These are phyloP conservation scores for Fagus sylvatica DNA, from an alignment of 306 rosid genomes.

Conservation along the genomic window DNA sequence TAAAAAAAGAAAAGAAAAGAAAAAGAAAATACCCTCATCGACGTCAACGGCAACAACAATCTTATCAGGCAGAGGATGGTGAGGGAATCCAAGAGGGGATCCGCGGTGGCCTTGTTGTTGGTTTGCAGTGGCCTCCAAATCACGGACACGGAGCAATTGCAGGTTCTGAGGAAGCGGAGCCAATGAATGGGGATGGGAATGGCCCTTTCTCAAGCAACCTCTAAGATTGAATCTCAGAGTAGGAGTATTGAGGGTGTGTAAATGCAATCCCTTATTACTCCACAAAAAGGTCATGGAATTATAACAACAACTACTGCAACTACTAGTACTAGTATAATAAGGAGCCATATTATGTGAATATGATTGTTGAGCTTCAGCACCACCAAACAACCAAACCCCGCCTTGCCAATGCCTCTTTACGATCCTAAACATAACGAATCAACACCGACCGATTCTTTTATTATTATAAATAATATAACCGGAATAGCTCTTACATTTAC, in stretches of 20 bases:
- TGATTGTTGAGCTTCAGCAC: background rate
- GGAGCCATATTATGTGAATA: background rate
- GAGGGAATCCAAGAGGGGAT: slow-evolving; percentile 34
- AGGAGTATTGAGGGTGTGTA: too few species aligned
- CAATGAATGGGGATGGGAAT: background rate
- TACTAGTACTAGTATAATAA: background rate
- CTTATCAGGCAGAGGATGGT: slow-evolving; percentile 44
- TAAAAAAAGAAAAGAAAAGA: background rate
- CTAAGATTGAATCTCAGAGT: background rate
- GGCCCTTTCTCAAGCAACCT: background rate
- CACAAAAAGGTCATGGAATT: background rate
- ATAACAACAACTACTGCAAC: background rate
- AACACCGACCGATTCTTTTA: too few species aligned
- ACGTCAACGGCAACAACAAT: slow-evolving; percentile 84
- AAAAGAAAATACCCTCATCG: slow-evolving; percentile 72
- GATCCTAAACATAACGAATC: too few species aligned
- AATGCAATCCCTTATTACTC: background rate
- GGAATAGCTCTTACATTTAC: too few species aligned
- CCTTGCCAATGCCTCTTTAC: background rate
- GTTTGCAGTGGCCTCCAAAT: slow-evolving; percentile 24
- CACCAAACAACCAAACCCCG: background rate
- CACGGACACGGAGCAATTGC: slow-evolving; percentile 16
- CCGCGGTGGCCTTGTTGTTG: slow-evolving; percentile 3
- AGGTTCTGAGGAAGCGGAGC: background rate
- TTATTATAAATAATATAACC: too few species aligned